These are phyloP conservation scores for Xylariaceae sp. DNA, from an alignment of 2,329 filamentous ascomycete genomes.

Conservation along the genomic window DNA sequence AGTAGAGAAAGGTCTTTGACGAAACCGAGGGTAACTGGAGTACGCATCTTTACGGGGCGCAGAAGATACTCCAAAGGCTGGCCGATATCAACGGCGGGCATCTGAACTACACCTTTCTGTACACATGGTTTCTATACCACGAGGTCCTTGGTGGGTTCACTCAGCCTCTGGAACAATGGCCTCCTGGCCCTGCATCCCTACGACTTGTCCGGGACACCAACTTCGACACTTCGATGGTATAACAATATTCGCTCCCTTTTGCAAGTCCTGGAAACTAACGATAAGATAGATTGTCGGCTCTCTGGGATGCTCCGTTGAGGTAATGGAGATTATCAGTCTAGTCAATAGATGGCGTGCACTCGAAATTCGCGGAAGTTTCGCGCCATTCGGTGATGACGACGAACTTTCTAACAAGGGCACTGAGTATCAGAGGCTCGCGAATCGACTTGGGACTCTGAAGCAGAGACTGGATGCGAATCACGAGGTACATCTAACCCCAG, in stretches of 20 bases:
- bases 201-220: constrained; percentile 29
- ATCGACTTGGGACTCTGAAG: constrained; percentile 24
- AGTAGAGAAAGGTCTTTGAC: constrained; percentile 40
- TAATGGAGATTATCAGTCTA: constrained; percentile 40
- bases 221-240: constrained; percentile 32
- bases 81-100: constrained; percentile 26
- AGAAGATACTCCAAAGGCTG: constrained; percentile 33
- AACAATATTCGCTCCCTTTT: neutral
- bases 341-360: constrained; percentile 35
- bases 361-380: constrained; percentile 30
- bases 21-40: constrained; percentile 43
- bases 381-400: constrained; percentile 25
- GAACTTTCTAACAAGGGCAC: constrained; percentile 27
- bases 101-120: constrained; percentile 36
- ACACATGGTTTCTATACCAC: constrained; percentile 45
- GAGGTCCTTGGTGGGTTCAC: constrained; percentile 43
- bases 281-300: constrained; percentile 41
- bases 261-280: constrained; percentile 5
- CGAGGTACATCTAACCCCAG: constrained; percentile 28
- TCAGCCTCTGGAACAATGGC: constrained; percentile 30
- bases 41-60: constrained; percentile 41
- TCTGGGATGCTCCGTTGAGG: constrained; percentile 43
- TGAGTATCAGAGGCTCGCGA: constrained; percentile 28
- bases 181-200: constrained; percentile 27
- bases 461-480: constrained; percentile 30